Evolutionary conservation across 164 flowering plant species (phyloP), one percentile per base, ranked within the genome.

Genomic region (Chimonanthus salicifolius): DNA sequence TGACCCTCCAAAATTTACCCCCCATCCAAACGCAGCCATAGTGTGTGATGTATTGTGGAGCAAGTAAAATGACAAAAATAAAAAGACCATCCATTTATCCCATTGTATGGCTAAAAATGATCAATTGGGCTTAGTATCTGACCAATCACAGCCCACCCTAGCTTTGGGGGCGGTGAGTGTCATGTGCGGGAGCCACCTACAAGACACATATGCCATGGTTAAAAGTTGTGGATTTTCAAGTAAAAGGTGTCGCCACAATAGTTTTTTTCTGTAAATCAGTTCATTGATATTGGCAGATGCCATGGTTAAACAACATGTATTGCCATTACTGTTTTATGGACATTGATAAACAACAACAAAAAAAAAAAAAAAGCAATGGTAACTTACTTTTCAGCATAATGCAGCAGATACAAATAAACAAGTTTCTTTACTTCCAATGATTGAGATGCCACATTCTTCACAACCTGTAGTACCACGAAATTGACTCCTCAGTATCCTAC

Each of bases 381-480:
- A 18, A 9, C 94, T 15, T 90, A 96, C 99, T 91, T 96, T 77
- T 96, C 95, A 69, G 99, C 99, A 79, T 96, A 96, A 83, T 96
- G 99, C 76, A 92, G 83, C 67, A 96, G 84, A 78, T 96, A 96
- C 84, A 92, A 77, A 85, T 96, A 96, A 64, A 90, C 99, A 62
- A 96, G 94, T 86, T 93, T 96, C 91, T 96, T 96, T 49, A 96
- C 97, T 87, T 96, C 97, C 82, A 94, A 68, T 5, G 97, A 88
- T 77, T 87, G 95, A 16, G 97, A 80, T 58, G 97, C 99, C 73
- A 96, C 97, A 71, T 94, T 96, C 74, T 94, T 96, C 60, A 96
- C 99, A 72, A 96, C 99, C 99, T 95, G 91, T 58, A 76, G 67
- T 69, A 75, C 71, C 76, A 78, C 44, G 33, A n/a, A 64, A 67